phyloP scores from a whole-genome alignment of 2,329 filamentous ascomycete genomes.

The Zelopaecilomyces penicillatus region DNA sequence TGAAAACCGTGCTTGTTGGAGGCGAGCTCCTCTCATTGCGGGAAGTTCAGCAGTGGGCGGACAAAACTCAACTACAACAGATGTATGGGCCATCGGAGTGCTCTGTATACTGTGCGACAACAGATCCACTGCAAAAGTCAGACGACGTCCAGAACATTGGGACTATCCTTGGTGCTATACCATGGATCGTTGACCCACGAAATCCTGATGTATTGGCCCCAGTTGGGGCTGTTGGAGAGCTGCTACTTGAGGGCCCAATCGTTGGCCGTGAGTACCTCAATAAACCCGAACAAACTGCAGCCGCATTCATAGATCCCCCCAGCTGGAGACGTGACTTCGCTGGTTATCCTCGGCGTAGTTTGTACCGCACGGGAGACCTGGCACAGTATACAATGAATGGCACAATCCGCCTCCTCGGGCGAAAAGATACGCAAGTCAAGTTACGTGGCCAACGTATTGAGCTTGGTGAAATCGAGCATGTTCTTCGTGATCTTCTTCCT shows the following conservation, averaged over 20 bases:
- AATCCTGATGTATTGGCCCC: slow-evolving; percentile 9
- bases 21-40: background rate
- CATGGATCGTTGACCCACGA: slow-evolving; percentile 7
- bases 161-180: slow-evolving; percentile 2
- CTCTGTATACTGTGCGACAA: slow-evolving; percentile 5
- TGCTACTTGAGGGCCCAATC: slow-evolving; percentile 8
- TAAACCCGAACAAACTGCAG: slow-evolving; percentile 31
- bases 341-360: background rate
- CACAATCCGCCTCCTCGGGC: slow-evolving; percentile 12
- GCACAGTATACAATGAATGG: slow-evolving; percentile 10
- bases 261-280: slow-evolving; percentile 8
- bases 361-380: slow-evolving; percentile 15
- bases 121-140: background rate
- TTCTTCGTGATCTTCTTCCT: slow-evolving; percentile 3
- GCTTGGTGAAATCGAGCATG: slow-evolving; percentile 16
- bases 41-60: background rate
- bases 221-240: slow-evolving; percentile 8
- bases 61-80: background rate
- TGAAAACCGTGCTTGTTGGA: background rate
- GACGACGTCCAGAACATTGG: background rate
- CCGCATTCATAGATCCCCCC: slow-evolving; percentile 1
- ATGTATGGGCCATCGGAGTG: background rate
- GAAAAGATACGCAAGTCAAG: slow-evolving; percentile 18
- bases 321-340: background rate
- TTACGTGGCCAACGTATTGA: slow-evolving; percentile 18